Conservation (phyloP, 495 filamentous ascomycete genomes). For the Penicillium lividum region DNA sequence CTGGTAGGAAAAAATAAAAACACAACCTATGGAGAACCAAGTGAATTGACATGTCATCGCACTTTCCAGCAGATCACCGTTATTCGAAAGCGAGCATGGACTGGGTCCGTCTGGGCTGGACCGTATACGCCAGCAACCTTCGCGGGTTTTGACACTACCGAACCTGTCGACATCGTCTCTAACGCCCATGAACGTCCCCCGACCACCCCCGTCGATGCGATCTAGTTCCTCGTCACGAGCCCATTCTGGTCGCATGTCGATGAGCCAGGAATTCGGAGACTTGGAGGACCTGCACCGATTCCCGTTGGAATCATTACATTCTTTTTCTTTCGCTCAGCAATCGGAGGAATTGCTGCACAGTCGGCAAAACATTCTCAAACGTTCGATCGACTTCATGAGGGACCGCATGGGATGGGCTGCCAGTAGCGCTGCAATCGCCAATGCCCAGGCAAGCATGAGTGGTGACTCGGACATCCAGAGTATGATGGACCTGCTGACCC, state of each 20-base stretch:
- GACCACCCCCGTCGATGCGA: conserved; percentile 62
- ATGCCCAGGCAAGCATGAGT: conserved; percentile 76
- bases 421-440: conserved; percentile 63
- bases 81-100: conserved; percentile 64
- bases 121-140: conserved; percentile 82
- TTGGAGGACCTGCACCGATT: conserved; percentile 90
- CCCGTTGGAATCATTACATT: conserved; percentile 93
- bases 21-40: conserved; percentile 15
- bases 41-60: conserved; percentile 38
- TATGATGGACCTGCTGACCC: conserved; percentile 84
- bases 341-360: conserved; percentile 88
- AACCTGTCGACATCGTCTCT: conserved; percentile 66
- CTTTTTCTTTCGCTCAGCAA: conserved; percentile 97
- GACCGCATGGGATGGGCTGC: conserved; percentile 84
- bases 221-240: conserved; percentile 53
- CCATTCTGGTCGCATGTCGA: conserved; percentile 56
- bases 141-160: conserved; percentile 64
- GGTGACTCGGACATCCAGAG: conserved; percentile 86
- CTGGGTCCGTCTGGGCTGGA: conserved; percentile 75
- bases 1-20: neutral
- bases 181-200: conserved; percentile 42
- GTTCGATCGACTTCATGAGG: conserved; percentile 96
- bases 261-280: conserved; percentile 67
- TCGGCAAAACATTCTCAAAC: conserved; percentile 89
- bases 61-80: conserved; percentile 58